Evolutionary conservation across 2,329 filamentous ascomycete species (phyloP).

Genomic region (Botrytis elliptica): DNA sequence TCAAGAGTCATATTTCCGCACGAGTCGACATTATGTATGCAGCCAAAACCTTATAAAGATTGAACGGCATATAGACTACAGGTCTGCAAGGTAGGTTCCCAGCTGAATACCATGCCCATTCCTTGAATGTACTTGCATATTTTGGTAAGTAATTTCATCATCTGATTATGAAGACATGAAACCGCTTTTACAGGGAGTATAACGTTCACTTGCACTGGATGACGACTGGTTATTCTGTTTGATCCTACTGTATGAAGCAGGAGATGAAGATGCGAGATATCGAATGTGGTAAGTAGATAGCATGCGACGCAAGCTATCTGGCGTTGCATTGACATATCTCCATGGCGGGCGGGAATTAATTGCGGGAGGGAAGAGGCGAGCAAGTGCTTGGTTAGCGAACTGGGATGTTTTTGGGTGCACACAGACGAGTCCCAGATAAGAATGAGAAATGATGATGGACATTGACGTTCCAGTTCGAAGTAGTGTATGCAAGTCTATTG

Average conservation of each 20-base stretch:
- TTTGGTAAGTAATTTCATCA: constrained; percentile 18
- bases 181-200: background rate
- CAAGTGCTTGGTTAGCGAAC: constrained; percentile 6
- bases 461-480: background rate
- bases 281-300: background rate
- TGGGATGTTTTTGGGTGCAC: background rate
- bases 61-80: background rate
- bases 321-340: background rate
- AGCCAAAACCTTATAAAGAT: background rate
- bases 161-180: constrained; percentile 9
- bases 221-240: background rate
- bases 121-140: constrained; percentile 11
- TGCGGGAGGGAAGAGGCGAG: constrained; percentile 17
- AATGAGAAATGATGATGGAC: background rate
- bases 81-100: background rate
- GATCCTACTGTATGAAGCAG: background rate
- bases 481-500: background rate
- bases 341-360: constrained; percentile 1
- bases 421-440: background rate
- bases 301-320: background rate
- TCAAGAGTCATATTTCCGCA: background rate
- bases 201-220: background rate
- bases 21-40: background rate
- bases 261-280: background rate
- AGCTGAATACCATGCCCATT: background rate